These are phyloP conservation scores for Sordariomycetes sp. DNA, from an alignment of 2,329 filamentous ascomycete genomes.

Conservation along the genomic window DNA sequence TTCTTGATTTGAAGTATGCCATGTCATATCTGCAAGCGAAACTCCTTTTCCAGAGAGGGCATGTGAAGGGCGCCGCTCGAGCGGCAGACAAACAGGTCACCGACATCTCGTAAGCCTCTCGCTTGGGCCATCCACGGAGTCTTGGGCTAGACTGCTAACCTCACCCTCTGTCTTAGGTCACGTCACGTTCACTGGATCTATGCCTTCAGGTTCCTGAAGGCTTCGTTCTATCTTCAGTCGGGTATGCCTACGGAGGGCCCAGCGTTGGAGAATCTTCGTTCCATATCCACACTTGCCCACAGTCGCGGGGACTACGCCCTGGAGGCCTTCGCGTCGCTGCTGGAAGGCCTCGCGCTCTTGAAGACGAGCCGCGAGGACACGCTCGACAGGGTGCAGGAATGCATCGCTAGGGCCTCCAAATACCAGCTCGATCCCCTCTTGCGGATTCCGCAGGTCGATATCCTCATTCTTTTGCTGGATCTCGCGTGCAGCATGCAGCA, in stretches of 20 bases:
- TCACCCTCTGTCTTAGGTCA: conserved; percentile 28
- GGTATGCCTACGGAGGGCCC: conserved; percentile 49
- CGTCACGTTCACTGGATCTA: conserved; percentile 66
- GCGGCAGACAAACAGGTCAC: conserved; percentile 56
- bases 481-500: conserved; percentile 58
- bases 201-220: conserved; percentile 64
- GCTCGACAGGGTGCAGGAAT: conserved; percentile 59
- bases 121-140: conserved; percentile 7
- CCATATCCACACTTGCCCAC: conserved; percentile 48
- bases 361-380: conserved; percentile 53
- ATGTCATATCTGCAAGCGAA: conserved; percentile 66
- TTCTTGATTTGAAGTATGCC: conserved; percentile 60
- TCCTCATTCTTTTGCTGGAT: conserved; percentile 57
- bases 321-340: conserved; percentile 51
- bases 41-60: conserved; percentile 58
- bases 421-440: conserved; percentile 57
- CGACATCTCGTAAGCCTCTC: not conserved
- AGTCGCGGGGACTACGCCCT: conserved; percentile 52
- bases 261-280: conserved; percentile 58
- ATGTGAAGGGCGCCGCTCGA: conserved; percentile 58
- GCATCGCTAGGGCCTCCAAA: conserved; percentile 63
- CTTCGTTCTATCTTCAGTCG: conserved; percentile 55
- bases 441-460: conserved; percentile 54
- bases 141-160: not conserved
- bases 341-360: conserved; percentile 62